Base-by-base conservation (phyloP, 805 yeast species). In the Yamadazyma nakazawae region DNA sequence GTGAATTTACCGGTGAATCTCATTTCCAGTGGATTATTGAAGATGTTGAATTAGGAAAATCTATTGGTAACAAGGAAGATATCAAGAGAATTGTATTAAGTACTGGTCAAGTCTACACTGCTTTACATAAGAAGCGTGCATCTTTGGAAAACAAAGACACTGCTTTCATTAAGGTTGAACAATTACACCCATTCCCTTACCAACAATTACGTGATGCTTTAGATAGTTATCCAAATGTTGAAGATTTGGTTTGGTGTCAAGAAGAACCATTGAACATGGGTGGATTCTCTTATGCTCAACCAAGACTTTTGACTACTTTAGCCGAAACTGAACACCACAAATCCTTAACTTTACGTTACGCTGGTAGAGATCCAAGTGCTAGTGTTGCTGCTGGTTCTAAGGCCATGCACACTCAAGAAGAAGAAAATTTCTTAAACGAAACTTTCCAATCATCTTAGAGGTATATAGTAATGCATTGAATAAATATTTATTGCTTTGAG, bases 231-330 rank as follows among this genome's bases (percentile, higher is more conserved):
- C 89, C 95, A 61, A 82, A 82, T 67, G 66, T 85, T 52, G 84
- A 86, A 67, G 99, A 94, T 67, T 74, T 94, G 56, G 95, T 91
- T 40, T 94, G 91, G 92, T 86, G 95, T 72, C 99, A 94, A 77
- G 99, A 94, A 75, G 99, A 94, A 79, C 98, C 98, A 60, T 78
- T 94, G 73, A 94, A 94, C 77, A 92, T 92, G 84, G 99, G 99
- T 70, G 75, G 88, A 39, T 90, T 85, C 86, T 63, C 85, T 19
- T 89, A 63, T 62, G 92, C 78, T 46, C 74, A 79, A 50, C 99
- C 97, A 67, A 87, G 99, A 75, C 69, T 94, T 46, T 72, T 75
- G 50, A 87, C 96, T 39, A 78, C 84, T 36, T 68, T 92, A 69
- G 77, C 76, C 56, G 90, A 89, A 73, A 85, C 96, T 51, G 80